Evolutionary conservation across 2,329 filamentous ascomycete species (phyloP).

Genomic region (Biscogniauxia marginata): DNA sequence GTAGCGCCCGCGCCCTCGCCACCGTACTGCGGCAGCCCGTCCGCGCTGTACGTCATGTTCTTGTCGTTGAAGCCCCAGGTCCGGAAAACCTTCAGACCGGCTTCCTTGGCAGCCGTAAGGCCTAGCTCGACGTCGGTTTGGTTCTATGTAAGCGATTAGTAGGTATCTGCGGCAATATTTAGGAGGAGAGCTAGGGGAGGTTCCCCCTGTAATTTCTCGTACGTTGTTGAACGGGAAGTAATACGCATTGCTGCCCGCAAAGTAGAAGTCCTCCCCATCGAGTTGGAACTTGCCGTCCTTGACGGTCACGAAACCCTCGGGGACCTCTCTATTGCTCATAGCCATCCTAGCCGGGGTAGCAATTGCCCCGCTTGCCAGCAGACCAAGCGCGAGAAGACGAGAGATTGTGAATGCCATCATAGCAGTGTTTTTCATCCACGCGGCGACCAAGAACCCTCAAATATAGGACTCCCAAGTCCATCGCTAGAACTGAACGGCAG

Average conservation of each 20-base stretch:
- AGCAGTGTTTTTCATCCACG: background rate
- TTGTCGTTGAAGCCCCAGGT: constrained; percentile 60
- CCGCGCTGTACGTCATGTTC: constrained; percentile 45
- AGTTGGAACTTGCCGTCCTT: constrained; percentile 51
- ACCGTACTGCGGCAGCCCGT: constrained; percentile 51
- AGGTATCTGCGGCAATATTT: background rate
- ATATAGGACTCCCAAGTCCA: background rate
- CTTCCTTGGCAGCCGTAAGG: constrained; percentile 22
- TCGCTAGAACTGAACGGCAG: background rate
- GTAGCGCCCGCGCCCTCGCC: constrained; percentile 46
- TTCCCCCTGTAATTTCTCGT: too few relatives aligned
- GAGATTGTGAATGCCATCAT: background rate
- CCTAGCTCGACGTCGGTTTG: constrained; percentile 33
- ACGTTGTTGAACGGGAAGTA: constrained; percentile 56
- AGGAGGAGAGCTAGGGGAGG: background rate
- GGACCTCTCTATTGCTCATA: background rate
- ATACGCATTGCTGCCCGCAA: constrained; percentile 57
- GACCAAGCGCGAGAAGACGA: background rate
- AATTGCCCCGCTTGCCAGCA: background rate
- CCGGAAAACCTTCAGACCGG: constrained; percentile 45
- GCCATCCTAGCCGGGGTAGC: background rate
- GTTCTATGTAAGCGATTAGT: constrained; percentile 34
- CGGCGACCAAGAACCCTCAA: background rate
- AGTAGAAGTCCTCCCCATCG: constrained; percentile 54
- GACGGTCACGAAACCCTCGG: constrained; percentile 46